Base-by-base conservation (phyloP, 2,329 filamentous ascomycete species). In the Lanzia echinophila region DNA sequence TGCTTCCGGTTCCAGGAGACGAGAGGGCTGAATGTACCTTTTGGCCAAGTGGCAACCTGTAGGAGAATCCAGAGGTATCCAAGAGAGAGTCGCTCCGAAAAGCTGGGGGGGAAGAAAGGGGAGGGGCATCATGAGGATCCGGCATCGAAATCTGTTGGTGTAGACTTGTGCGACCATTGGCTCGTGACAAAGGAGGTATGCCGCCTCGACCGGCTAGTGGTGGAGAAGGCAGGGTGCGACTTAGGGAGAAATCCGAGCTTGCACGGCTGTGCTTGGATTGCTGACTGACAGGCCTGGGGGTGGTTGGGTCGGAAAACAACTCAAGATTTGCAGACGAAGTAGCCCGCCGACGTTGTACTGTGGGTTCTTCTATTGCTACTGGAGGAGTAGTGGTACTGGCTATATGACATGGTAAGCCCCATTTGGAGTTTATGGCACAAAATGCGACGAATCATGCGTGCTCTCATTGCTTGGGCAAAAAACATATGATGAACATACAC, bases 231-330 rank as follows among this genome's bases (percentile, higher is more conserved):
- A 78, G 77, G 54, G 76, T 79, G 58, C 77, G 79, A 54, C 81
- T 71, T 44, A 81, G 69, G 47, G 83, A 85, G 61, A 84, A 77
- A 68, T 89, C 86, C 51, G 86, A 88, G 70, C 83, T 88, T 53
- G 85, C 82, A 61, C 85, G 81, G 65, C 79, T 84, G 69, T 87
- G 83, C 65, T 79, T 87, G 71, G 76, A 84, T 64, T 82, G 76
- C 58, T 82, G 75, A 62, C 79, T 83, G 42, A 79, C 68, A 46
- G 82, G 79, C 60, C 81, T 74, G 52, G 74, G 70, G 52, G 72
- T 73, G 52, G 71, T 67, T 53, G 71, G 65, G 60, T 82, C 79
- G 43, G 74, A 66, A 53, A 73, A 76, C 34, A 77, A 71, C 63
- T 86, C 81, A 24, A 85, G 72, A 63, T 84, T 81, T 43, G 79